These are phyloP conservation scores for Saccharomyces hybrid DNA, from an alignment of 1,139 yeast species.

Conservation along the genomic window DNA sequence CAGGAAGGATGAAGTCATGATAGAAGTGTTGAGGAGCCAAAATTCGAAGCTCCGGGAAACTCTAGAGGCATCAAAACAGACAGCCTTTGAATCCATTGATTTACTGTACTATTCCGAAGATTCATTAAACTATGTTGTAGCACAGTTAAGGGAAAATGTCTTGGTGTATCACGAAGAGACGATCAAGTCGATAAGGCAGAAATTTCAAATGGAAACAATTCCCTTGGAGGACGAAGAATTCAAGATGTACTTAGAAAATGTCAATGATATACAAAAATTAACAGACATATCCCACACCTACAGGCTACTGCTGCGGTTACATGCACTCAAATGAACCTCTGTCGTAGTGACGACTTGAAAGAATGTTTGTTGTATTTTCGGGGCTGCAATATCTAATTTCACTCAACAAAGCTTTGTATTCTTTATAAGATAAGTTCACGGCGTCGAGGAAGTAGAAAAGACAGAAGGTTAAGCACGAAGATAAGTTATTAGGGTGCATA, in stretches of 20 bases:
- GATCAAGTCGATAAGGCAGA: slow-evolving; percentile 9
- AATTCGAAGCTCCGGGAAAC: slow-evolving; percentile 13
- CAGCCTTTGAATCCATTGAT: slow-evolving; percentile 12
- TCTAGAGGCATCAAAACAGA: slow-evolving; percentile 8
- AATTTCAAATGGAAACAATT: slow-evolving; percentile 11
- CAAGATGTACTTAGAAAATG: slow-evolving; percentile 14
- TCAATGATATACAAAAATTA: slow-evolving; percentile 17
- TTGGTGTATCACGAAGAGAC: slow-evolving; percentile 13
- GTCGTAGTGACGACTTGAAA: no score
- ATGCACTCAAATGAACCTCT: neutral
- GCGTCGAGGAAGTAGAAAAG: no score
- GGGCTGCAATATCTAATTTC: no score
- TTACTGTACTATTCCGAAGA: slow-evolving; percentile 20
- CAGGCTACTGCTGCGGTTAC: slow-evolving; percentile 14
- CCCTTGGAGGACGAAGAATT: slow-evolving; percentile 23
- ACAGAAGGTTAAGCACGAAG: neutral
- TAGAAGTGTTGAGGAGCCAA: slow-evolving; percentile 12
- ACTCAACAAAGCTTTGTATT: no score
- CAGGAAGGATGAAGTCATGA: slow-evolving; percentile 3
- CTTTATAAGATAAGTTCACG: no score
- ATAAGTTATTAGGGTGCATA: no score
- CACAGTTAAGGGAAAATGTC: slow-evolving; percentile 18
- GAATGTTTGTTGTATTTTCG: no score
- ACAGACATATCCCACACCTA: slow-evolving; percentile 19
- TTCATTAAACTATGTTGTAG: slow-evolving; percentile 16